These are phyloP conservation scores for Hypoxylon lenormandii DNA, from an alignment of 495 filamentous ascomycete species.

Conservation along the genomic window DNA sequence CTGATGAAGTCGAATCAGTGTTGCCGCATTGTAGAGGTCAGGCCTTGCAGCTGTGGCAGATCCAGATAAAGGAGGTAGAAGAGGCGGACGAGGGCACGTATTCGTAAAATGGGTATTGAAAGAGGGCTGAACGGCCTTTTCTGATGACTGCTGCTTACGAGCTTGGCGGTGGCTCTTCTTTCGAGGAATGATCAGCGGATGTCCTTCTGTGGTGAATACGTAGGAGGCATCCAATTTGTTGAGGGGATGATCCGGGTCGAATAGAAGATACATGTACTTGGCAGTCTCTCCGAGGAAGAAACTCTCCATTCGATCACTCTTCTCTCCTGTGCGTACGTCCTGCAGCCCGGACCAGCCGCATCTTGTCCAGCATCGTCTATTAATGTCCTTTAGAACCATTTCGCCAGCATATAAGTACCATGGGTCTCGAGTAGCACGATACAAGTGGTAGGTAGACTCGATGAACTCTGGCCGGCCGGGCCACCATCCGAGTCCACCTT, in stretches of 20 bases:
- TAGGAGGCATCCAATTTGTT: conserved; percentile 86
- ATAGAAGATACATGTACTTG: conserved; percentile 93
- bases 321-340: conserved; percentile 87
- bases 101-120: conserved; percentile 58
- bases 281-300: conserved; percentile 97
- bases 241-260: conserved; percentile 84
- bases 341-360: conserved; percentile 97
- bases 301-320: conserved; percentile 97
- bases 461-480: conserved; percentile 94
- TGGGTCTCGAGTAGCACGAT: conserved; percentile 90
- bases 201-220: conserved; percentile 95
- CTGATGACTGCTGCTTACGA: conserved; percentile 19
- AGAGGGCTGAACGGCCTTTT: conserved; percentile 44
- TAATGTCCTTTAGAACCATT: conserved; percentile 91
- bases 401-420: conserved; percentile 97
- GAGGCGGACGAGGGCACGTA: conserved; percentile 72
- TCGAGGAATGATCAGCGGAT: conserved; percentile 86
- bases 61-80: conserved; percentile 70
- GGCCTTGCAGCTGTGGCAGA: conserved; percentile 83
- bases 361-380: conserved; percentile 87
- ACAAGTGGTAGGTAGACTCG: conserved; percentile 93
- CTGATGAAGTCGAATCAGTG: conserved; percentile 81
- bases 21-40: conserved; percentile 93
- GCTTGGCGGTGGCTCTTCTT: conserved; percentile 44
- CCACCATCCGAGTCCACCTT: conserved; percentile 91